Base-by-base conservation (phyloP, 2,329 filamentous ascomycete genomes). In the Tolypocladium capitatum region DNA sequence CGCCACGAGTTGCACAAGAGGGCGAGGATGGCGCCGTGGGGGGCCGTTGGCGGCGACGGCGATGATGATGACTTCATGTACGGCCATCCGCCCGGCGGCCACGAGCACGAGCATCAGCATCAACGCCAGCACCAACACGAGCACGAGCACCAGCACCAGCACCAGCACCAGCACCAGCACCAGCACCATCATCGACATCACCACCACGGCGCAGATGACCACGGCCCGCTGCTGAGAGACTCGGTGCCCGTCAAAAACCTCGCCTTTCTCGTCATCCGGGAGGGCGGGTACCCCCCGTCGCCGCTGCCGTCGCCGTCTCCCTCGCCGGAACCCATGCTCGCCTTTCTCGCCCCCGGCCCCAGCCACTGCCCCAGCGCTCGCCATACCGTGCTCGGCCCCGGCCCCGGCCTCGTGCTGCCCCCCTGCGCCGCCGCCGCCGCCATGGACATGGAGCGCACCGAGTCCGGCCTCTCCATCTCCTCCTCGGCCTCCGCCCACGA, bases 401-500 rank as follows among this genome's bases (percentile, higher is more conserved):
- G 31, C 41, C 13, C n/a, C 40, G 21, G 21, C 21, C 7, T 50
- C 51, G 47, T 53, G 56, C 55, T 51, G 5, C 27, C 45, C 21
- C 18, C 32, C 16, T 18, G 34, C 11, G 32, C 48, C 30, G 46
- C 54, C 24, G 24, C 24, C 48, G 50, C 51, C 40, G 46, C 53
- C 32, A 11, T 35, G 9, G 52, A 60, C 28, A 68, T 75, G 65
- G 73, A 76, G 53, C 65, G 70, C 28, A 76, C 73, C 28, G 66
- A 67, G 35, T 74, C 72, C 0, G 72, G 73, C 20, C 62, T 71
- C 18, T 70, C 71, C 45, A 73, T 76, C 48, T 66, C 67, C 11
- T 66, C 68, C 10, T 66, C 71, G 46, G 62, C 61, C 16, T 52
- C 55, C 1, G 60, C 62, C 7, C 48, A 49, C 28, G 44, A 54